Base-by-base conservation (phyloP, 2,329 filamentous ascomycete genomes). In the Cercospora nicotianae region DNA sequence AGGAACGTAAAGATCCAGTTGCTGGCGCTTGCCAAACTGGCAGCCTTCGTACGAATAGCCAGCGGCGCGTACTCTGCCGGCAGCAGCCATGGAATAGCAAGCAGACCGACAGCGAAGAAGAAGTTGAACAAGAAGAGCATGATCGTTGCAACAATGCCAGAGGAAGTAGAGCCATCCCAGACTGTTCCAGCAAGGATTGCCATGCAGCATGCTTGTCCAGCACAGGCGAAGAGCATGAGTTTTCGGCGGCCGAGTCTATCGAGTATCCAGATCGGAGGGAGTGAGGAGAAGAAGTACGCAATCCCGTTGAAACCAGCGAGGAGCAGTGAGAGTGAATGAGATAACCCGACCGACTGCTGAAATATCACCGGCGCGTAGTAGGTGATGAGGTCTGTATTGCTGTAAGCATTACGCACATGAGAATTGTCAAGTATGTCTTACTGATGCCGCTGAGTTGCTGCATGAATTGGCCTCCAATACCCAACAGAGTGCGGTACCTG, bases 61-160 rank as follows among this genome's bases (percentile, higher is more conserved):
- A 97, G 85, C 3, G 94, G 94, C 31, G 97, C 85, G 81, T 97
- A 97, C 83, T 98, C 94, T 6, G 94, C 93, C 6, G 94, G 94
- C 78, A 97, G 97, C 16, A 97, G 84, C 94, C 94, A 98, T 8
- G 94, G 94, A 69, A 98, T 95, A 1, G 94, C 73, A n/a, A 74
- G 74, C 48, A 80, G 71, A 18, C 75, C 75, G 13, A 77, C 67
- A 18, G 72, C 75, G 60, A 77, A 77, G 71, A 77, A 77, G 69
- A 73, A 72, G 60, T 77, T 76, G 74, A 77, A 78, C 13, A 75
- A 63, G 70, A 82, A 82, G 1, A 82, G 75, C 81, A 84, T 83
- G 0, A 68, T 53, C 13, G 63, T 65, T 5, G 82, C 81, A 9
- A 82, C 81, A 64, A 81, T 80, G 66, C 79, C 82, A 1, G 79